Evolutionary conservation across 257 asterid species (phyloP), one percentile per base, ranked within the genome.

Genomic region (Scutellaria baicalensis): DNA sequence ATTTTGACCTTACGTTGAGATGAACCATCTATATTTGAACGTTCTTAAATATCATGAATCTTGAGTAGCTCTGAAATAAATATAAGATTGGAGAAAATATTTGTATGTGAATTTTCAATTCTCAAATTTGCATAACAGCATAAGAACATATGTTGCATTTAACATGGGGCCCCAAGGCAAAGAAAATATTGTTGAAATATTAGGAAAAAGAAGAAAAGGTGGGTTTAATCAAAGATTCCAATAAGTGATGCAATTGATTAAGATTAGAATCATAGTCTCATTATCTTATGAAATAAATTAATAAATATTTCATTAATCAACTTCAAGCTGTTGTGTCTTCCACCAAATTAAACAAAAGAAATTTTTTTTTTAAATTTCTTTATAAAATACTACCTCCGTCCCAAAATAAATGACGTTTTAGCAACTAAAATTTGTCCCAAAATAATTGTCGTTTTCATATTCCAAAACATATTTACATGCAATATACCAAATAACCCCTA

Each of bases 191-290:
- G 31, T 45, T 61, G 60, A 47, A 56, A 69, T 54, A 40, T 11
- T 6, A 18, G 40, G 2, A 52, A 14, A 21, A 45, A 68, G 59
- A 39, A 55, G 31, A 4, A n/a, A 27, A 6, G 58, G 71, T 80
- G 85, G 75, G 9, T 45, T 23, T 79, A 79, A 74, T 83, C 88
- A 77, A 80, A 72, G 36, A 44, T 36, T 66, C 74, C 81, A 74
- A 71, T 75, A 72, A 83, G 66, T 75, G 72, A 27, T 59, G 57
- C 12, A 66, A 66, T 68, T 73, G 70, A 80, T 61, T 43, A 59
- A 64, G 70, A 48, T 73, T 48, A 58, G 72, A 70, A 69, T 59
- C 68, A 36, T 58, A 43, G 71, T 51, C 59, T 66, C 58, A 66
- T 58, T 59, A 74, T 71, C 48, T 14, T 20, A 7, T 9, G 44